Evolutionary conservation across 169 alveolate species (phyloP).

Genomic region (Cryptosporidium parvum): DNA sequence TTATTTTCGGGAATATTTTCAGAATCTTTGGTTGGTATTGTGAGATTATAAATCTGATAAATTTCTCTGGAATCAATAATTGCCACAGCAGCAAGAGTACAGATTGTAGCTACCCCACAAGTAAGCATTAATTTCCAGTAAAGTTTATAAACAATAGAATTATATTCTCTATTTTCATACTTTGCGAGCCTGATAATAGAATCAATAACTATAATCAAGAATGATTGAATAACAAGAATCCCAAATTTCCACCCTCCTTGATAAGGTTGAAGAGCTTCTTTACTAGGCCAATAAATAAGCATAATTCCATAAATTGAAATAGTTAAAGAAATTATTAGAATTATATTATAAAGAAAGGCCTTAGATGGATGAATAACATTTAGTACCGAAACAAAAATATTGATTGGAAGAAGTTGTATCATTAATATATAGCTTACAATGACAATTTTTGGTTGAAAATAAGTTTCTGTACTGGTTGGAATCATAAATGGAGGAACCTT

Average conservation of each 20-base stretch:
- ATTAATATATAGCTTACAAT: slow-evolving; percentile 55
- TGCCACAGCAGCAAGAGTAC: slow-evolving; percentile 74
- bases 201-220: slow-evolving; percentile 30
- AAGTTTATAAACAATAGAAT: slow-evolving; percentile 47
- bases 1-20: slow-evolving; percentile 55
- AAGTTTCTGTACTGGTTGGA: slow-evolving; percentile 46
- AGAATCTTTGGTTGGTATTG: slow-evolving; percentile 39
- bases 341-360: slow-evolving; percentile 16
- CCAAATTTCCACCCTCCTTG: slow-evolving; percentile 76
- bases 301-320: slow-evolving; percentile 51
- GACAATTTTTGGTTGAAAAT: slow-evolving; percentile 61
- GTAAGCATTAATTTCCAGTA: slow-evolving; percentile 69
- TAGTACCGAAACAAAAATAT: slow-evolving; percentile 13
- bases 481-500: slow-evolving; percentile 73
- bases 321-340: slow-evolving; percentile 11
- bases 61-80: slow-evolving; percentile 70
- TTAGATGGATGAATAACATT: slow-evolving; percentile 40
- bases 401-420: slow-evolving; percentile 46
- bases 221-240: slow-evolving; percentile 17
- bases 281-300: slow-evolving; percentile 75
- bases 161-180: slow-evolving; percentile 60
- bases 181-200: slow-evolving; percentile 33
- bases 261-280: slow-evolving; percentile 69
- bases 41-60: slow-evolving; percentile 54
- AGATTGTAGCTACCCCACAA: slow-evolving; percentile 64